Evolutionary conservation across 106 monocot species (phyloP), one percentile per base, ranked within the genome.

Genomic region (Allium sativum): DNA sequence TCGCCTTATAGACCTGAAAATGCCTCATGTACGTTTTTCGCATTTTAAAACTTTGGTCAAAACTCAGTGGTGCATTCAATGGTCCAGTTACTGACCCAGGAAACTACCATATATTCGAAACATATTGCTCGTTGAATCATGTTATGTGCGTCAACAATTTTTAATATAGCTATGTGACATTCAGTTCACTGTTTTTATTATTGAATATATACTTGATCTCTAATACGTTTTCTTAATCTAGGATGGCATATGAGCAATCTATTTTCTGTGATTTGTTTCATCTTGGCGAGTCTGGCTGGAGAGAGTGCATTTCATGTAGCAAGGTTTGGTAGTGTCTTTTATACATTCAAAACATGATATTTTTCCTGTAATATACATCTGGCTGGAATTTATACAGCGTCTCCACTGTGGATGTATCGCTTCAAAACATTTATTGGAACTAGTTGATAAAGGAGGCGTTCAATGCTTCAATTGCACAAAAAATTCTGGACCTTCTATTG

Each of bases 381-480:
- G 40, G 58, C 14, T 55, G 47, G 4, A 45, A 47, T 60, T 43
- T 43, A 48, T 77, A 31, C 79, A 96, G 96, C 81, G 75, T 14
- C 79, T 96, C 21, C 96, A 96, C 76, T 96, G 96, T 74, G 96
- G 96, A 67, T 96, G 96, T 67, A 72, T 91, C 57, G 87, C 84
- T 70, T 96, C 96, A 45, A 84, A 78, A 64, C 77, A 70, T 69
- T 77, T 71, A 14, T 61, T 91, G 45, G 82, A 82, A 48, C 80
- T 96, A 46, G 90, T 96, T 63, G 96, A 96, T 55, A 68, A 58
- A 73, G 96, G 96, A 21, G 96, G 96, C 57, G 84, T 96, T 16
- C 84, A 84, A 53, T 96, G 96, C 64, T 52, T 80, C 53, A 70
- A 48, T 70, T 96, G 96, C 69, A 68, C 70, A 59, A 91, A 81